These are phyloP conservation scores for Nemania diffusa DNA, from an alignment of 2,329 filamentous ascomycete genomes.

Conservation along the genomic window DNA sequence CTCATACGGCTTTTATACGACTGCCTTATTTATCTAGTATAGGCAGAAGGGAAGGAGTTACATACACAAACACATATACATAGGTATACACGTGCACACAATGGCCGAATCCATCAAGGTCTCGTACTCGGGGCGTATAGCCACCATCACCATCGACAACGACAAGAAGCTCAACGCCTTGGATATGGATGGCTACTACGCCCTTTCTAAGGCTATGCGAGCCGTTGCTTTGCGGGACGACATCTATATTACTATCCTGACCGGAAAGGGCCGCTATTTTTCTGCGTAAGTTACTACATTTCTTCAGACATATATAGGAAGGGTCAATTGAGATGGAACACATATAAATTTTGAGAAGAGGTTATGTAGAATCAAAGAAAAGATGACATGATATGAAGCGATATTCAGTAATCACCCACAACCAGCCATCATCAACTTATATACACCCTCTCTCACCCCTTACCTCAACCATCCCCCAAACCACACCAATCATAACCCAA, in stretches of 20 bases:
- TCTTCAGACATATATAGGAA: background rate
- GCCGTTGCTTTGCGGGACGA: conserved; percentile 83
- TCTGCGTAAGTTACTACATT: conserved; percentile 74
- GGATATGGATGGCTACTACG: conserved; percentile 77
- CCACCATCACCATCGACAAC: conserved; percentile 87
- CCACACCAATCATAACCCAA: background rate
- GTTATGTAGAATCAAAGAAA: background rate
- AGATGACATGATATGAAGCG: background rate
- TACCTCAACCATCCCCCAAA: background rate
- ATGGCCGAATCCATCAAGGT: conserved; percentile 62
- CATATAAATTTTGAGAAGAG: no score
- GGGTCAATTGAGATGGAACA: background rate
- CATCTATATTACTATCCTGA: conserved; percentile 84
- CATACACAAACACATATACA: background rate
- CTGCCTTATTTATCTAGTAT: background rate
- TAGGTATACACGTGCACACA: background rate
- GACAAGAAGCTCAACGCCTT: conserved; percentile 90
- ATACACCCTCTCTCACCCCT: background rate
- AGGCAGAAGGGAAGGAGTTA: background rate
- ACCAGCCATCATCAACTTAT: background rate
- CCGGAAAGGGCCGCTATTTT: conserved; percentile 85
- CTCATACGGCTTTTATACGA: background rate
- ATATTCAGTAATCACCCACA: background rate
- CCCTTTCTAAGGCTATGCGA: conserved; percentile 76
- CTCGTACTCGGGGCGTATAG: conserved; percentile 74